phyloP scores from a whole-genome alignment of 371 early-diverging fungal species.

The Rhizopus sp. region DNA sequence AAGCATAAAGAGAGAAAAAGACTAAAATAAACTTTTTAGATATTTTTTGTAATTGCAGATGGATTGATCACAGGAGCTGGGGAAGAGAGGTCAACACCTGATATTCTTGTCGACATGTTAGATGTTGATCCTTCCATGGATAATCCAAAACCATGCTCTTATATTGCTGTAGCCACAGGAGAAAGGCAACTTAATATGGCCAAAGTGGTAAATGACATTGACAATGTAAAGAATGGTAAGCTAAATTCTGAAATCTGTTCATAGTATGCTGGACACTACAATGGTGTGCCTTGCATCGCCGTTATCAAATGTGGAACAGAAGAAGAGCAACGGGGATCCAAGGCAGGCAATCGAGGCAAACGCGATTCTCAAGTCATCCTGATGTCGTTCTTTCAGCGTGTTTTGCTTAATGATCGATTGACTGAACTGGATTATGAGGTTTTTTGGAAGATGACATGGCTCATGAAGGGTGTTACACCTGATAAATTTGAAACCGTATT shows the following conservation, averaged over 20 bases:
- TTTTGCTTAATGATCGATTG: slow-evolving; percentile 92
- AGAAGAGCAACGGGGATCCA: slow-evolving; percentile 66
- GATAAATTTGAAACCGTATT: slow-evolving; percentile 89
- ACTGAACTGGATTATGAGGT: slow-evolving; percentile 95
- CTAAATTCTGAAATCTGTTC: slow-evolving; percentile 1
- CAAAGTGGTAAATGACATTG: slow-evolving; percentile 58
- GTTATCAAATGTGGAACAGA: slow-evolving; percentile 93
- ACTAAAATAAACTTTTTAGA: slow-evolving; percentile 10
- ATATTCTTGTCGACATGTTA: slow-evolving; percentile 72
- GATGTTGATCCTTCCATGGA: slow-evolving; percentile 58
- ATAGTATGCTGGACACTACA: slow-evolving; percentile 88
- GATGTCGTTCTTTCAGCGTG: slow-evolving; percentile 95
- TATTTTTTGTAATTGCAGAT: slow-evolving; percentile 51
- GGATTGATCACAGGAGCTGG: slow-evolving; percentile 55
- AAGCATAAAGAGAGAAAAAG: neutral
- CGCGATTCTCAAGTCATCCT: slow-evolving; percentile 97
- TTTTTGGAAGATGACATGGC: slow-evolving; percentile 84
- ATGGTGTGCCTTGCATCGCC: slow-evolving; percentile 82
- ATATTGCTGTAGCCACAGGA: slow-evolving; percentile 92
- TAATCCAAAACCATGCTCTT: slow-evolving; percentile 64
- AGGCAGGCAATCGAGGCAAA: slow-evolving; percentile 97
- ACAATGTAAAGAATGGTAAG: neutral
- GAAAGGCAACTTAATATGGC: slow-evolving; percentile 92
- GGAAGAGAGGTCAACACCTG: slow-evolving; percentile 64
- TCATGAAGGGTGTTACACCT: slow-evolving; percentile 84